Base-by-base conservation (phyloP, 768 basidiomycete species). In the Mycena vitilis region DNA sequence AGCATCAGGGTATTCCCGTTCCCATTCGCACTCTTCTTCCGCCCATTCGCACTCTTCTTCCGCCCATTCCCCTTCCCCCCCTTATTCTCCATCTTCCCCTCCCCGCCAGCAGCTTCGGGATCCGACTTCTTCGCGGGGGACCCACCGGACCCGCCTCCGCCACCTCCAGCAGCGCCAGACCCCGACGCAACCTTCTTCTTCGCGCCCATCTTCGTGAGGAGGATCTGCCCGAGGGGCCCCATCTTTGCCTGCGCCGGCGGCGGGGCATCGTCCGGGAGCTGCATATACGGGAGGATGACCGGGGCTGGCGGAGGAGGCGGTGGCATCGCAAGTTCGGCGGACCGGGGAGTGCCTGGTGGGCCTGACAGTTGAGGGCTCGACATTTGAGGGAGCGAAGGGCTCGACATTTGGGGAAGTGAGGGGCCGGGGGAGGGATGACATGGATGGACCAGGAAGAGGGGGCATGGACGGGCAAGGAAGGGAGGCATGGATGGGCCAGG, bases 211-310 rank as follows among this genome's bases (percentile, higher is more conserved):
- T 83, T 77, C 0, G 83, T 73, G 2, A 88, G 87, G 74, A 89
- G 73, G 66, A 94, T 87, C 76, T 94, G 92, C 9, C 94, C 94
- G 20, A 94, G 79, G 0, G 94, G 94, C 0, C 93, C 92, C 73
- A 95, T 87, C 81, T 92, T 95, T 52, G 85, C 80, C 71, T 93
- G 92, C 4, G 81, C 76, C 13, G 86, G 74, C 42, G 80, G 80
- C 0, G 91, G 89, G 2, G 78, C 42, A 72, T 95, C 94, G 82
- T 95, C 94, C 11, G 85, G 84, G 5, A 95, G 82, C 5, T 63
- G 72, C 67, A 59, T 72, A 70, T 40, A 60, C 37, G 55, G 64
- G 25, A 44, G 72, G 23, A 73, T 22, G n/a, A 65, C 36, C 10
- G 73, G 69, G 20, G 71, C 64, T 73, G 45, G 40, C 54, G 74